A percentile compares a stretch with the other conserved stretches of the same genome.
phyloP scores from a whole-genome alignment of 495 filamentous ascomycete species.

The Daldinia loculata region DNA sequence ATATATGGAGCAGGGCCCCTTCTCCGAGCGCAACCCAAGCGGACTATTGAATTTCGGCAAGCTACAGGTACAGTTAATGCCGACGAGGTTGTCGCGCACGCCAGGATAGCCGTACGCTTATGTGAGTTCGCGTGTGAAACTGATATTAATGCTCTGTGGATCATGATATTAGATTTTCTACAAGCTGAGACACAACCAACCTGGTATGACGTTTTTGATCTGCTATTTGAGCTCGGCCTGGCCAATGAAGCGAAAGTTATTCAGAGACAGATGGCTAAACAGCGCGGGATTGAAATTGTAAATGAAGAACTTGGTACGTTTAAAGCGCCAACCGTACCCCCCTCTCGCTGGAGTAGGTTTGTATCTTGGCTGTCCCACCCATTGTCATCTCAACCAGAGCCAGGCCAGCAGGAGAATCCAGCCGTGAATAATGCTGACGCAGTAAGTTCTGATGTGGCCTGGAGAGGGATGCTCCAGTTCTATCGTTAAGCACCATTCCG shows the following conservation, averaged over 20 bases:
- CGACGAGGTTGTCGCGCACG: slow-evolving; percentile 23
- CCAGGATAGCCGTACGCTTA: slow-evolving; percentile 1
- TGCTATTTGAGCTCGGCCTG: slow-evolving; percentile 19
- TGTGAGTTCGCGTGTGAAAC: slow-evolving; percentile 7
- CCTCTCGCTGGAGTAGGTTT: background rate
- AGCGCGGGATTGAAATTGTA: slow-evolving; percentile 3
- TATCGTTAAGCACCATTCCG: background rate
- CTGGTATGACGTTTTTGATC: slow-evolving; percentile 33
- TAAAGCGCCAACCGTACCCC: background rate
- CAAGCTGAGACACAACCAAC: background rate
- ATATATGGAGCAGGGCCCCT: background rate
- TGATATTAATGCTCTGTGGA: background rate
- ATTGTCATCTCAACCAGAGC: background rate
- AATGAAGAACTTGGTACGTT: background rate
- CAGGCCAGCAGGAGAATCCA: background rate
- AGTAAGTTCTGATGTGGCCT: background rate
- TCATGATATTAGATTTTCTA: slow-evolving; percentile 1
- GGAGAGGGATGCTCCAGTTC: background rate
- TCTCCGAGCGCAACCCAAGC: background rate
- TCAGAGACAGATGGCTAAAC: background rate
- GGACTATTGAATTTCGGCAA: slow-evolving; percentile 37
- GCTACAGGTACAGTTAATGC: slow-evolving; percentile 19
- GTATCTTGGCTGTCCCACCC: background rate
- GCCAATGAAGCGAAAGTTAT: slow-evolving; percentile 12
- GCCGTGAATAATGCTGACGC: background rate